A percentile compares a stretch with the other conserved stretches of the same genome.
These are phyloP conservation scores for Lentithecium fluviatile DNA, from an alignment of 495 filamentous ascomycete species.

Conservation along the genomic window DNA sequence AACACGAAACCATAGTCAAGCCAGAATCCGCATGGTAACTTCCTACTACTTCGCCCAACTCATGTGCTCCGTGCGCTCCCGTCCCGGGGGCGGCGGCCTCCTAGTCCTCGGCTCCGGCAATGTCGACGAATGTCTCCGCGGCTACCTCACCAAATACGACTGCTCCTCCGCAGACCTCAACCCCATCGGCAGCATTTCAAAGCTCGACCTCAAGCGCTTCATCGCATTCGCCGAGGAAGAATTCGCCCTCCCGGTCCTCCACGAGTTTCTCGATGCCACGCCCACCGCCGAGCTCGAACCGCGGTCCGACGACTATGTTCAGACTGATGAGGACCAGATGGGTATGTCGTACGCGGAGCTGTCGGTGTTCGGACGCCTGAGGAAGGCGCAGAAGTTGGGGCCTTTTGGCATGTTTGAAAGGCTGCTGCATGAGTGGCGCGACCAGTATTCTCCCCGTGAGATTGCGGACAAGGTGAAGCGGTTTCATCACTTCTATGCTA, in stretches of 20 bases:
- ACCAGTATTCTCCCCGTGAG: conserved; percentile 45
- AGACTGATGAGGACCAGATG: conserved; percentile 77
- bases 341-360: conserved; percentile 58
- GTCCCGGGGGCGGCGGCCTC: conserved; percentile 55
- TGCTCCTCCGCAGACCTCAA: conserved; percentile 51
- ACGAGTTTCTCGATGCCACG: conserved; percentile 55
- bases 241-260: conserved; percentile 71
- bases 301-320: conserved; percentile 64
- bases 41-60: conserved; percentile 73
- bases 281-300: conserved; percentile 67
- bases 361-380: conserved; percentile 58
- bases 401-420: conserved; percentile 69
- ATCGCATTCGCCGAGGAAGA: conserved; percentile 61
- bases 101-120: conserved; percentile 65
- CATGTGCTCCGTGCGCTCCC: conserved; percentile 57
- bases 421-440: conserved; percentile 69
- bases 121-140: conserved; percentile 51
- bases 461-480: conserved; percentile 63
- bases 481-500: conserved; percentile 66
- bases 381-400: conserved; percentile 72
- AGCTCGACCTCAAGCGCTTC: conserved; percentile 73
- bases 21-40: conserved; percentile 75
- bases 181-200: conserved; percentile 46
- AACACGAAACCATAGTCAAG: conserved; percentile 50
- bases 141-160: conserved; percentile 73